Evolutionary conservation across 1,284 basidiomycete species (phyloP).

Genomic region (Heterobasidion parviporum): DNA sequence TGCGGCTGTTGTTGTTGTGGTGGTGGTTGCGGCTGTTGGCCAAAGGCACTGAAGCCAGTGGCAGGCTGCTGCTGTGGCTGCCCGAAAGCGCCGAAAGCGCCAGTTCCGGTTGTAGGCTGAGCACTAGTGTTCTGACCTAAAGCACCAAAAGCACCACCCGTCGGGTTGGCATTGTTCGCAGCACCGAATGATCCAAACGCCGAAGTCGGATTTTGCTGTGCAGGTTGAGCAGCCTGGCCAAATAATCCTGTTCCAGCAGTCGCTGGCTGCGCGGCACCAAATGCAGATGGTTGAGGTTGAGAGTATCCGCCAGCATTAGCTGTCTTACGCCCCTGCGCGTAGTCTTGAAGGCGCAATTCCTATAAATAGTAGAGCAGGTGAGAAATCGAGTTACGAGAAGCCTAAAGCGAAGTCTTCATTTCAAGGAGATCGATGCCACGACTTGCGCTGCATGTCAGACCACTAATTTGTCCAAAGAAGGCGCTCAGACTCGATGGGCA

Average conservation of each 20-base stretch:
- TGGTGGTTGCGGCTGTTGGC: slow-evolving; percentile 22
- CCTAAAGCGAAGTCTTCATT: slow-evolving; percentile 4
- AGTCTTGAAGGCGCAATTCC: slow-evolving; percentile 73
- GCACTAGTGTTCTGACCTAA: slow-evolving; percentile 25
- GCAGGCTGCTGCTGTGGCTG: slow-evolving; percentile 21
- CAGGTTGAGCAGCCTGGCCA: slow-evolving; percentile 18
- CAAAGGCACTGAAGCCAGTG: slow-evolving; percentile 30
- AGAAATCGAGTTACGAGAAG: background rate
- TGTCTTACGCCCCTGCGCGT: slow-evolving; percentile 68
- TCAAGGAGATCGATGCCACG: no score
- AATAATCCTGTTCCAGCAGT: slow-evolving; percentile 16
- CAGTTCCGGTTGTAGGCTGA: slow-evolving; percentile 7
- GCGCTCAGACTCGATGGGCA: slow-evolving; percentile 2
- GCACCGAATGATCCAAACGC: slow-evolving; percentile 20
- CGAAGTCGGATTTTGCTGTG: slow-evolving; percentile 18
- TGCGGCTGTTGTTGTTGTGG: slow-evolving; percentile 12
- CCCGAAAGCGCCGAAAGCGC: slow-evolving; percentile 25
- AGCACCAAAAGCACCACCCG: slow-evolving; percentile 33
- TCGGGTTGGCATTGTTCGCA: slow-evolving; percentile 15
- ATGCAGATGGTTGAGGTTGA: slow-evolving; percentile 33
- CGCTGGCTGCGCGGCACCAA: slow-evolving; percentile 28
- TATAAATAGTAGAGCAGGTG: slow-evolving; percentile 16
- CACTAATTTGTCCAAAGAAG: slow-evolving; percentile 11
- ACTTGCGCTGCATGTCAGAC: background rate
- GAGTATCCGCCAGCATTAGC: slow-evolving; percentile 35